Conservation (phyloP, 2,329 filamentous ascomycete species). For the Phaeoacremonium minimum region DNA sequence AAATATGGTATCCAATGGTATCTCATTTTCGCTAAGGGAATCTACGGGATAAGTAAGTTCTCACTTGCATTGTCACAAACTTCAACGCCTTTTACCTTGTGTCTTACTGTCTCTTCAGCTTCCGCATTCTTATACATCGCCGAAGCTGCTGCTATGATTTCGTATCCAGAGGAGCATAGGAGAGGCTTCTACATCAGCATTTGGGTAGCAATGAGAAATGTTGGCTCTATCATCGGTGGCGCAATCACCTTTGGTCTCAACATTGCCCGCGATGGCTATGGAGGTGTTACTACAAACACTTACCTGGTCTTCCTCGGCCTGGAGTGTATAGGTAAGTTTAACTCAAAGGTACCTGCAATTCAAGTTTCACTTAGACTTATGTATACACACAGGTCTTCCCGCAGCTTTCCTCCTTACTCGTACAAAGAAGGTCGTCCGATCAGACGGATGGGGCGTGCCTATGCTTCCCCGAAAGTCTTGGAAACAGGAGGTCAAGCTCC, state of each 20-base stretch:
- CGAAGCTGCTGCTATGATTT: slow-evolving; percentile 29
- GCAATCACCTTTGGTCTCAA: slow-evolving; percentile 26
- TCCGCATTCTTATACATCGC: slow-evolving; percentile 25
- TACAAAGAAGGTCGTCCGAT: not conserved
- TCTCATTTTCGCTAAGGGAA: slow-evolving; percentile 21
- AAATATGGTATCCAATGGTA: slow-evolving; percentile 22
- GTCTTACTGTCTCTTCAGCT: slow-evolving; percentile 8
- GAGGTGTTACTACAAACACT: slow-evolving; percentile 22
- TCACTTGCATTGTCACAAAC: slow-evolving; percentile 3
- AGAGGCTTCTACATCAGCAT: slow-evolving; percentile 25
- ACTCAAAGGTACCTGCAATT: no score
- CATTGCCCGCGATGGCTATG: slow-evolving; percentile 9
- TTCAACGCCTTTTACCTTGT: no score
- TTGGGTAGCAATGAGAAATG: slow-evolving; percentile 26
- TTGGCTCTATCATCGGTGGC: slow-evolving; percentile 24
- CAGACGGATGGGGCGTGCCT: not conserved
- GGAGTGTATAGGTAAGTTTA: slow-evolving; percentile 14
- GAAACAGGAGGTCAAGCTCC: not conserved
- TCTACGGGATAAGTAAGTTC: slow-evolving; percentile 6
- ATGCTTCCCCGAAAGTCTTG: not conserved
- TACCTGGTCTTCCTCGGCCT: slow-evolving; percentile 23
- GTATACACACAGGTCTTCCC: not conserved
- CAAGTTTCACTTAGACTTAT: no score
- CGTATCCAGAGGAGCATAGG: slow-evolving; percentile 25
- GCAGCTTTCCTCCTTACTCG: not conserved